Base-by-base conservation (phyloP, 108 stramenopile species). In the Skeletonema tropicum region DNA sequence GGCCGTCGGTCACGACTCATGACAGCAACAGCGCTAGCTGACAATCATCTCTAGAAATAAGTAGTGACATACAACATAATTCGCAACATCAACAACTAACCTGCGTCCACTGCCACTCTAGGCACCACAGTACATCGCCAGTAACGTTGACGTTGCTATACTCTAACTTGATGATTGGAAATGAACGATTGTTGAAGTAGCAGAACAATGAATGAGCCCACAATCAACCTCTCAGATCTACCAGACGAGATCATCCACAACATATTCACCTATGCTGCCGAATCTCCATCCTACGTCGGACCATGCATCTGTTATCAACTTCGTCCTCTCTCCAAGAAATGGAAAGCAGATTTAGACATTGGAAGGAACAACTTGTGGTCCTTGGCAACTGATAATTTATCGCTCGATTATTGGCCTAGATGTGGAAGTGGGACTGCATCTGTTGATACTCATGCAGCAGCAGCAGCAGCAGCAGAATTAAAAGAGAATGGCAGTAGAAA, bases 161-260 rank as follows among this genome's bases (percentile, higher is more conserved):
- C 26, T 29, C 26, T 29, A 29, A 29, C 26, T 29, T 29, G 26
- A 29, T 29, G 26, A 29, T 1, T 29, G 26, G 26, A 29, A 29
- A 29, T 29, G 26, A 29, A 29, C 26, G 26, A 29, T 29, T 29
- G 26, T 29, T 29, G 26, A 29, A 29, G 26, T 29, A 29, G 2
- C 1, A 29, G 26, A 29, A 12, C 26, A 29, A 58, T 26, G 57
- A 58, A 29, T 29, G 25, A 58, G 11, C 3, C 57, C 25, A 25
- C 23, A 23, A 17, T 23, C 30, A 64, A 38, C 36, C 73, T 81
- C 10, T n/a, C 57, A 12, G 69, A 71, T 26, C 33, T 82, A n/a
- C 81, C 81, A 3, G 81, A 82, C 41, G 81, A 75, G 64, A 71
- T 76, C 46, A 39, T 82, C 21, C 81, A 82, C 66, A 57, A 57